Evolutionary conservation across 2,329 filamentous ascomycete species (phyloP).

Genomic region (Neonectria hederae): DNA sequence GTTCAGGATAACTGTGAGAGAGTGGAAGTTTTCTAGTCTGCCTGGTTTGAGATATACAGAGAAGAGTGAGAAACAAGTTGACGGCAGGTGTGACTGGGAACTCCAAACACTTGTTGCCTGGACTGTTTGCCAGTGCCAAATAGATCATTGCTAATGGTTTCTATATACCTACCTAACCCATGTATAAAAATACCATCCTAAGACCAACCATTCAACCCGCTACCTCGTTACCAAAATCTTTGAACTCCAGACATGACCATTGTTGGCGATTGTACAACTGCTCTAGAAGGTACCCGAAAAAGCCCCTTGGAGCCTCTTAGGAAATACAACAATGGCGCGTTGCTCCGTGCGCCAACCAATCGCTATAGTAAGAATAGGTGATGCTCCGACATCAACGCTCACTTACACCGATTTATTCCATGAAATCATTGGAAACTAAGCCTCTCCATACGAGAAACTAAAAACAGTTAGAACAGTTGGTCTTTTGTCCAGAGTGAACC

Average conservation of each 20-base stretch:
- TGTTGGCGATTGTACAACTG: not conserved
- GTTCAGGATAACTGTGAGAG: not conserved
- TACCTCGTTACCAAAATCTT: constrained; percentile 6
- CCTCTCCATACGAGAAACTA: constrained; percentile 55
- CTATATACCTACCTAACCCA: constrained; percentile 10
- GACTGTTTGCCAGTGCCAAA: constrained; percentile 11
- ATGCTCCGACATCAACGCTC: not conserved
- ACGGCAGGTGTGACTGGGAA: not conserved
- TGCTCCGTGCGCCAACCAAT: constrained; percentile 4
- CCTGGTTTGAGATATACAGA: not conserved
- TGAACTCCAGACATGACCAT: constrained; percentile 18
- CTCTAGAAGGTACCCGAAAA: not conserved
- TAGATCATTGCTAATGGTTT: constrained; percentile 2
- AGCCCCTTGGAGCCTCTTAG: not conserved
- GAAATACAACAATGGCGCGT: not conserved
- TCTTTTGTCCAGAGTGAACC: not conserved
- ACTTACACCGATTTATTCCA: not conserved
- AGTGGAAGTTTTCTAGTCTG: not conserved
- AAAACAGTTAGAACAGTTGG: constrained; percentile 15
- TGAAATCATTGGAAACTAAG: constrained; percentile 40
- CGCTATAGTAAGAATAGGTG: not conserved
- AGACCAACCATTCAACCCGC: constrained; percentile 1
- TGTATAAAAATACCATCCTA: constrained; percentile 5
- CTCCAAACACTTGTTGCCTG: constrained; percentile 4
- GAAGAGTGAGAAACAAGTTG: not conserved